Evolutionary conservation across 331 rosid species (phyloP).

Genomic region (Cydonia oblonga): DNA sequence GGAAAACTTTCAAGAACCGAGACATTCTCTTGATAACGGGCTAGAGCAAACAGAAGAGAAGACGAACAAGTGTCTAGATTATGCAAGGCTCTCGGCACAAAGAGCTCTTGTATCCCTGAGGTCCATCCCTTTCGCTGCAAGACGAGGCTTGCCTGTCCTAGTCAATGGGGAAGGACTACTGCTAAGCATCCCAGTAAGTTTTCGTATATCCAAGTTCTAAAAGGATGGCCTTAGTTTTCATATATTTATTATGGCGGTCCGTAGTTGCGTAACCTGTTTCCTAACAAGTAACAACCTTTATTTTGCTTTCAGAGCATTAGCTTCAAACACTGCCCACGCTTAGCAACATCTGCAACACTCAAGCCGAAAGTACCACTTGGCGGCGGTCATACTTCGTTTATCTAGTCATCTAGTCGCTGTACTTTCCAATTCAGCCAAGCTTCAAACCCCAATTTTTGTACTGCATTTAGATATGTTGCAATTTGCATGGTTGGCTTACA

Average conservation of each 20-base stretch:
- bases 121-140: constrained; percentile 71
- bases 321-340: constrained; percentile 55
- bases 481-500: not conserved
- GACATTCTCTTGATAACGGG: not conserved
- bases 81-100: constrained; percentile 54
- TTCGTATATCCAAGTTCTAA: not conserved
- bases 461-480: not conserved
- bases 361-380: constrained; percentile 78
- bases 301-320: constrained; percentile 47
- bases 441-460: not conserved
- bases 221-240: not conserved
- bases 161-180: constrained; percentile 50
- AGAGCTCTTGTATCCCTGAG: constrained; percentile 46
- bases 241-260: not conserved
- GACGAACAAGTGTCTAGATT: constrained; percentile 27
- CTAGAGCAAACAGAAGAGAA: constrained; percentile 13
- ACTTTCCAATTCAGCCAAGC: not conserved
- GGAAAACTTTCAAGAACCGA: constrained; percentile 15
- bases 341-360: constrained; percentile 51
- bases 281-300: not conserved
- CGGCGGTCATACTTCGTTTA: constrained; percentile 78
- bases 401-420: constrained; percentile 31
- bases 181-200: constrained; percentile 71
- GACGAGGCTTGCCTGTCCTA: constrained; percentile 76
- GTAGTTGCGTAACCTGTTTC: not conserved